Percentiles rank a stretch among this genome's conserved stretches.
These are phyloP conservation scores for Hanseniaspora gamundiae DNA, from an alignment of 1,139 yeast genomes.

Conservation along the genomic window DNA sequence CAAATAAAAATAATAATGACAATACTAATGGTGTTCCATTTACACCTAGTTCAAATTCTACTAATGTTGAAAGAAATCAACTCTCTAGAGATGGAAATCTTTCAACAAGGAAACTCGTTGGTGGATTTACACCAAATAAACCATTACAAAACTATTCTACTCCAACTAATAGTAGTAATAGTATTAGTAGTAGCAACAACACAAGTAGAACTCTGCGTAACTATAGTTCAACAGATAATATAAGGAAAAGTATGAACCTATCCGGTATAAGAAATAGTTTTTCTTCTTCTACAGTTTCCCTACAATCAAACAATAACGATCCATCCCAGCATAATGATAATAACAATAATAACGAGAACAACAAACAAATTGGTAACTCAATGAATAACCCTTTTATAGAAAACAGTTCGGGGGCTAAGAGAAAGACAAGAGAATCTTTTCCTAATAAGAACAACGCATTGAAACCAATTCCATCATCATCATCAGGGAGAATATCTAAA, in stretches of 20 bases:
- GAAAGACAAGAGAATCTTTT: neutral
- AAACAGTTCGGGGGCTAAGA: neutral
- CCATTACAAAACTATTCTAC: too few species aligned
- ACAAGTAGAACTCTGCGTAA: neutral
- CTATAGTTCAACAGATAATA: neutral
- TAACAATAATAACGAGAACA: neutral
- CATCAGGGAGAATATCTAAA: neutral
- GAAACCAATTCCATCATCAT: neutral
- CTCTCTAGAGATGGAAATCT: too few species aligned
- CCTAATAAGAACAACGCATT: too few species aligned
- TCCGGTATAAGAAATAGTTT: neutral
- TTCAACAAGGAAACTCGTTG: too few species aligned
- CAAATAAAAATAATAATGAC: neutral
- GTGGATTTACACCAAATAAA: too few species aligned
- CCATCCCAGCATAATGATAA: neutral
- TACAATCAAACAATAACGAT: neutral
- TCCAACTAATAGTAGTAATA: too few species aligned
- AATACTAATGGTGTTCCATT: too few species aligned
- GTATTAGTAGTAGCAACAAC: too few species aligned
- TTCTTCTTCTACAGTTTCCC: neutral
- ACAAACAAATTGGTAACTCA: neutral
- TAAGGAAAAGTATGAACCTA: neutral
- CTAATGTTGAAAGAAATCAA: too few species aligned
- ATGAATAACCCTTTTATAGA: slow-evolving; percentile 5
- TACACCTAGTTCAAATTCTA: too few species aligned